Conservation (phyloP, 139 green algal species). For the Pleodorina starrii region DNA sequence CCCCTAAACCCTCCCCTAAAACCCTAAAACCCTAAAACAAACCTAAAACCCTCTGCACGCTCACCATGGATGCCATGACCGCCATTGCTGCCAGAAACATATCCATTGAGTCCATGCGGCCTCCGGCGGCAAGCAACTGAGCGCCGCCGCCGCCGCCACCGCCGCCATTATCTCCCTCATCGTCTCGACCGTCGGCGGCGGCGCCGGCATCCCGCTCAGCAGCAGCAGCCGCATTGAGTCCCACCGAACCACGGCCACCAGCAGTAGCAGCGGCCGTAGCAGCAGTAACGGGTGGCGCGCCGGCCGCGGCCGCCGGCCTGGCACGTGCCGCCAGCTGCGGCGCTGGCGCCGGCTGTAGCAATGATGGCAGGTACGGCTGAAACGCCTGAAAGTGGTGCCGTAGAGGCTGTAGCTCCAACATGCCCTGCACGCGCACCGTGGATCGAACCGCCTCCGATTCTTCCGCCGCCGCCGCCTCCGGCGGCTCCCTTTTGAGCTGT, state of each 20-base stretch:
- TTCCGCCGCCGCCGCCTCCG: too few species aligned
- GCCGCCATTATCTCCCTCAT: not conserved
- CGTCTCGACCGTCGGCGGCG: not conserved
- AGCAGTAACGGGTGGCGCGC: too few species aligned
- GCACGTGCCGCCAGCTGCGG: not conserved
- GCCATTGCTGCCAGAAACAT: conserved; percentile 32
- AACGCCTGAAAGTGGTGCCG: too few species aligned
- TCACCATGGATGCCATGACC: not conserved
- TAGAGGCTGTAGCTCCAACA: too few species aligned
- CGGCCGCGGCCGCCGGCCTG: not conserved
- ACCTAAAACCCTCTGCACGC: too few species aligned
- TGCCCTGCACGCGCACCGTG: too few species aligned
- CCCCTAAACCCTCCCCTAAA: too few species aligned
- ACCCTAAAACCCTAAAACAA: too few species aligned
- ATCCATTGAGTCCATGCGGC: conserved; percentile 31
- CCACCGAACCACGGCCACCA: not conserved
- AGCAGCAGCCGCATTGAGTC: not conserved
- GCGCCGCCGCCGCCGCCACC: not conserved
- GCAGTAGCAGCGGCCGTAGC: not conserved
- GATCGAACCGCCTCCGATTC: too few species aligned
- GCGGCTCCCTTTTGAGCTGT: too few species aligned
- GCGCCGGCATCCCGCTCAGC: not conserved
- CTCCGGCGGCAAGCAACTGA: not conserved
- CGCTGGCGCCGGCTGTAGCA: too few species aligned
- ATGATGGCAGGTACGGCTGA: too few species aligned